Evolutionary conservation across 2,329 filamentous ascomycete species (phyloP).

Genomic region (Aspergillus novoparasiticus): DNA sequence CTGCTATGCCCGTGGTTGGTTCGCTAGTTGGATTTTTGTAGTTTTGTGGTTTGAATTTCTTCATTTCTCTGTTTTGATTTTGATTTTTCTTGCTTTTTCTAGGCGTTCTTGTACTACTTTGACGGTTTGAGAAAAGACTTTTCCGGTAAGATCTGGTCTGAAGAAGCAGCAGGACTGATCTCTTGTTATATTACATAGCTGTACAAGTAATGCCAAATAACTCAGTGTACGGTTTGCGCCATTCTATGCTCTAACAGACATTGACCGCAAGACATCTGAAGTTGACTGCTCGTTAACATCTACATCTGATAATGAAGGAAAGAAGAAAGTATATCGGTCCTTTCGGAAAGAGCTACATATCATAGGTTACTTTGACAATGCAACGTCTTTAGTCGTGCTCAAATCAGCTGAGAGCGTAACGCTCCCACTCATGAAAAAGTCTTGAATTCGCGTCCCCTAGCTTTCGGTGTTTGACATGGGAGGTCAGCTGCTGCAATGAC

Average conservation of each 20-base stretch:
- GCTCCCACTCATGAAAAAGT: neutral
- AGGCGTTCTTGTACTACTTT: neutral
- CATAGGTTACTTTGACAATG: neutral
- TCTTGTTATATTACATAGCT: neutral
- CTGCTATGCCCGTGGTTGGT: neutral
- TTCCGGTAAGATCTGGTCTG: neutral
- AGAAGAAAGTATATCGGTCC: neutral
- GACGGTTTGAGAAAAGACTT: neutral
- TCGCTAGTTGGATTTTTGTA: neutral
- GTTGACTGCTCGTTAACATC: neutral
- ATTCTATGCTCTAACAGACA: neutral
- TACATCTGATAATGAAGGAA: neutral
- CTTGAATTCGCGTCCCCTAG: neutral
- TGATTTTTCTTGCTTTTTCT: neutral
- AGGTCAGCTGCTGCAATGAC: neutral
- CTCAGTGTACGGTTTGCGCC: neutral
- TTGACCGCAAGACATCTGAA: neutral
- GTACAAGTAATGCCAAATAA: neutral
- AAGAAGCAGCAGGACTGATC: neutral
- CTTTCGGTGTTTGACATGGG: neutral
- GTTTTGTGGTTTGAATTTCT: neutral
- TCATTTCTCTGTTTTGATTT: neutral
- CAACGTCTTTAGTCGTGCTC: neutral
- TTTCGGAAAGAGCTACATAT: neutral
- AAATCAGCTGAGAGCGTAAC: neutral